These are phyloP conservation scores for Amyloporia xantha DNA, from an alignment of 768 basidiomycete genomes.

Conservation along the genomic window DNA sequence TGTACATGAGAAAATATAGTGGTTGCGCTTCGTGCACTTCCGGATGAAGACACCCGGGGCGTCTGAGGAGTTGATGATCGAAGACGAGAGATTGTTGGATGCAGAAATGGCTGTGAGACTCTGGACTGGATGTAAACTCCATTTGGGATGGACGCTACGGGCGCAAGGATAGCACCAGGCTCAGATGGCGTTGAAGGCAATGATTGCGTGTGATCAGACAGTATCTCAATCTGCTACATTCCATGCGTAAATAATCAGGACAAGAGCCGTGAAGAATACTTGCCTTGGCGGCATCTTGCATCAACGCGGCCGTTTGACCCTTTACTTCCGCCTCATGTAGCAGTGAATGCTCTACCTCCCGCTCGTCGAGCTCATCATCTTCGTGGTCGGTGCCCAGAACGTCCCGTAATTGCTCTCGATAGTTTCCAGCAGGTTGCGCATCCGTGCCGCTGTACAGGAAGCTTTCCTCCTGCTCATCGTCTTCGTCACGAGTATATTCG, in stretches of 20 bases:
- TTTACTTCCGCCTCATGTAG: conserved; percentile 33
- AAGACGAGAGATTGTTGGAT: conserved; percentile 73
- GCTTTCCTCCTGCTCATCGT: conserved; percentile 48
- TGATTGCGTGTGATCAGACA: too few relatives aligned
- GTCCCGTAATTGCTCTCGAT: conserved; percentile 63
- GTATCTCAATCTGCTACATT: too few relatives aligned
- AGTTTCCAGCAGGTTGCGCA: conserved; percentile 42
- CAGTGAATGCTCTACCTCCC: conserved; percentile 41
- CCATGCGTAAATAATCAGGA: conserved; percentile 17
- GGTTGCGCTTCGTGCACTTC: conserved; percentile 33
- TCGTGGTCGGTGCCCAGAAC: conserved; percentile 62
- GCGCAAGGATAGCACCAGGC: too few relatives aligned
- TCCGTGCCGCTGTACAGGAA: conserved; percentile 76
- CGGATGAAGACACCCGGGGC: conserved; percentile 35
- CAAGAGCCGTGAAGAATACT: conserved; percentile 21
- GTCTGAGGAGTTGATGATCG: conserved; percentile 58
- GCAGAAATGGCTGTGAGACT: conserved; percentile 52
- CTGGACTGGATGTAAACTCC: conserved; percentile 15
- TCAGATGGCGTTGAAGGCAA: conserved; percentile 7
- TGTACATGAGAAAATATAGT: conserved; percentile 39
- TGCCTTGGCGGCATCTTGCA: conserved; percentile 27
- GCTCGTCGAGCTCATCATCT: conserved; percentile 38
- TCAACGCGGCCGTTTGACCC: conserved; percentile 23
- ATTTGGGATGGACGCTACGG: background rate
- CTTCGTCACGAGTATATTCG: conserved; percentile 21